A percentile compares a stretch with the other conserved stretches of the same genome.
Conservation (phyloP, 108 stramenopile genomes). For the Cyclostephanos tholiformis region DNA sequence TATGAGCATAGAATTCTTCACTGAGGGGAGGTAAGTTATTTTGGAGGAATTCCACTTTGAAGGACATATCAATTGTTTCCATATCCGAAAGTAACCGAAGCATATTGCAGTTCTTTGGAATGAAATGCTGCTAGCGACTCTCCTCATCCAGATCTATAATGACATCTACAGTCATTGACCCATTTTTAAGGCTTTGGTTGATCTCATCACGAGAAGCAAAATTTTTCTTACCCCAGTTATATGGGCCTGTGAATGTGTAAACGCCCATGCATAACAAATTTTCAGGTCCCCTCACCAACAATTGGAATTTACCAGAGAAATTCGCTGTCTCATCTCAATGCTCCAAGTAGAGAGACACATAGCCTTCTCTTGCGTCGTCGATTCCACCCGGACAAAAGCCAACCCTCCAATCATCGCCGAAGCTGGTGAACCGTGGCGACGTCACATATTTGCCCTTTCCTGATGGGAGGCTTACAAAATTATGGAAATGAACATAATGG, state of each 20-base stretch:
- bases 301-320: not conserved
- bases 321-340: not conserved
- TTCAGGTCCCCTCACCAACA: too few relatives aligned
- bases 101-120: not conserved
- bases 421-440: not conserved
- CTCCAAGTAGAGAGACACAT: not conserved
- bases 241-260: too few relatives aligned
- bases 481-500: not conserved
- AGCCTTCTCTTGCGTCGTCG: not conserved
- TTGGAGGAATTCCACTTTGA: not conserved
- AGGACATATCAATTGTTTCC: not conserved
- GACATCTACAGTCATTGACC: not conserved
- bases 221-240: not conserved
- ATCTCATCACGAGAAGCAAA: not conserved
- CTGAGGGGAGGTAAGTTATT: not conserved
- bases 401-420: not conserved
- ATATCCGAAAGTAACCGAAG: not conserved
- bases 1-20: conserved; percentile 5
- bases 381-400: not conserved
- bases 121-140: not conserved
- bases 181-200: not conserved
- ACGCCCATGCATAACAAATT: too few relatives aligned
- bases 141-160: not conserved
- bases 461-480: not conserved
- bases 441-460: not conserved